Evolutionary conservation across 2,329 filamentous ascomycete genomes (phyloP), one percentile per base, ranked within the genome.

Genomic region (Aspergillus ochraceoroseus): DNA sequence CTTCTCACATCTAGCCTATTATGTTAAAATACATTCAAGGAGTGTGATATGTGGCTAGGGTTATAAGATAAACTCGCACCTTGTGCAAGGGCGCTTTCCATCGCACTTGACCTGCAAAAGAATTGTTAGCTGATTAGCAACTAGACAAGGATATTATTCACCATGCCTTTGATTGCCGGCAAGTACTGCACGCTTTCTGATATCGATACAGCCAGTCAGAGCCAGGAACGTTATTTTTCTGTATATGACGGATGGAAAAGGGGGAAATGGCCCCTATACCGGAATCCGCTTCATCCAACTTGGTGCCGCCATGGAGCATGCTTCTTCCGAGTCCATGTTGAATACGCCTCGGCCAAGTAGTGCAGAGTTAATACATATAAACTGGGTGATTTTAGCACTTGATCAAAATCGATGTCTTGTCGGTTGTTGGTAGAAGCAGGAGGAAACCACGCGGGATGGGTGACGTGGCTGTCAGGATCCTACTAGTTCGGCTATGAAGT

Each of bases 181-280:
- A 66, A 26, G 62, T 48, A 43, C 56, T 57, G 43, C 63, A 66
- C 2, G 64, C 62, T 48, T 65, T 65, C 61, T 65, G 22, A 1
- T 18, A 4, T 4, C 4, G n/a, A n/a, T n/a, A n/a, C n/a, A n/a
- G n/a, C n/a, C n/a, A n/a, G n/a, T n/a, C n/a, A n/a, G n/a, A n/a
- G n/a, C n/a, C n/a, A n/a, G n/a, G n/a, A n/a, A n/a, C 18, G 14
- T 32, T 4, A 41, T 17, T 12, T 15, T 15, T 8, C n/a, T n/a
- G n/a, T n/a, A n/a, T n/a, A n/a, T n/a, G n/a, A n/a, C n/a, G n/a
- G n/a, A n/a, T n/a, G n/a, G 28, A 8, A 23, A 31, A 31, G 37
- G 31, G 48, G n/a, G n/a, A n/a, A n/a, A n/a, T n/a, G n/a, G n/a
- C n/a, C n/a, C n/a, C n/a, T 48, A 20, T 56, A 64, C 62, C 32